Conservation (phyloP, 2,329 filamentous ascomycete species). For the Juglanconis oblonga region DNA sequence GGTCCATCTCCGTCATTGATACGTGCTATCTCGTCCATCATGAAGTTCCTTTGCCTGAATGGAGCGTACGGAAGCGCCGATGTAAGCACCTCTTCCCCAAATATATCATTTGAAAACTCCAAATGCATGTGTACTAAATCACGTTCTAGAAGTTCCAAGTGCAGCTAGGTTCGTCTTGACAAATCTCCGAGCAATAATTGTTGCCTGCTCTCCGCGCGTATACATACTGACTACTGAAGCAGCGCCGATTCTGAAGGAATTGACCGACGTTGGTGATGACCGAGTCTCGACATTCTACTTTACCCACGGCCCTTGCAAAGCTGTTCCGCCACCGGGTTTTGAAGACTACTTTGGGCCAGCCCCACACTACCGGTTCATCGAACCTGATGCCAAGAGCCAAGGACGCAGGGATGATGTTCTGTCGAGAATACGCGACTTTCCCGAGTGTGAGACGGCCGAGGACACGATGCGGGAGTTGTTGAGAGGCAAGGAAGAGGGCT, state of each 20-base stretch:
- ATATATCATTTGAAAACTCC: constrained; percentile 12
- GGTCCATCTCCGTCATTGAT: constrained; percentile 22
- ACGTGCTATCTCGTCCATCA: constrained; percentile 4
- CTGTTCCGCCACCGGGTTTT: constrained; percentile 45
- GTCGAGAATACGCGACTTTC: constrained; percentile 2
- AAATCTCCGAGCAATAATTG: too few relatives aligned
- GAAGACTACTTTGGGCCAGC: constrained; percentile 55
- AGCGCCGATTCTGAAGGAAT: constrained; percentile 20
- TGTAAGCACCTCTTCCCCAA: constrained; percentile 31
- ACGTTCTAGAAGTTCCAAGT: constrained; percentile 50
- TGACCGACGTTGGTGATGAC: constrained; percentile 5
- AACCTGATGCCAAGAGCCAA: constrained; percentile 43
- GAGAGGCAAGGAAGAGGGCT: constrained; percentile 12
- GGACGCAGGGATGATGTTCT: constrained; percentile 33
- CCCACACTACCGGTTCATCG: constrained; percentile 55
- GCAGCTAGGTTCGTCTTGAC: constrained; percentile 40
- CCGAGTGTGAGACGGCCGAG: constrained; percentile 34
- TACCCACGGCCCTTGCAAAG: constrained; percentile 12
- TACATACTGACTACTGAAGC: not conserved
- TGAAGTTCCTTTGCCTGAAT: constrained; percentile 47
- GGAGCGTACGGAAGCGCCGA: constrained; percentile 51
- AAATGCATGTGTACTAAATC: constrained; percentile 12
- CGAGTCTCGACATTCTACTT: constrained; percentile 11
- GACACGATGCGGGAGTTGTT: constrained; percentile 4
- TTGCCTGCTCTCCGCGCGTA: too few relatives aligned